A percentile compares a stretch with the other conserved stretches of the same genome.
phyloP scores from a whole-genome alignment of 2,329 filamentous ascomycete genomes.

The Dryadomyces quercivorus region DNA sequence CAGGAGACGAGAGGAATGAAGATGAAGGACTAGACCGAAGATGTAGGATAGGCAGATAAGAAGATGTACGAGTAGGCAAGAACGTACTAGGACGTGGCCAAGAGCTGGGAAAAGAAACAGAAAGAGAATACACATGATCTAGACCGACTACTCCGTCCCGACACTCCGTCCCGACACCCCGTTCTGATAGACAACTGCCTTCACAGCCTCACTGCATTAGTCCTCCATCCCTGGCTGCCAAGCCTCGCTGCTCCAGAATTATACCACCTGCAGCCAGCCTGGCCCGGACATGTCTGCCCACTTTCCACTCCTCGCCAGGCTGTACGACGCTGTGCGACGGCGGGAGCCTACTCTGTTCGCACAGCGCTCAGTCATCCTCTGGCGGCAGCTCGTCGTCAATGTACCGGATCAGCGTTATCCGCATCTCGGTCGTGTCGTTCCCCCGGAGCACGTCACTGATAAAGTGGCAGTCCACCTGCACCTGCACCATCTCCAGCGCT shows the following conservation, averaged over 20 bases:
- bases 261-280: background rate
- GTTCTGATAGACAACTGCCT: too few relatives aligned
- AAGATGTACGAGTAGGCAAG: too few relatives aligned
- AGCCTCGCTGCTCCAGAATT: background rate
- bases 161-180: too few relatives aligned
- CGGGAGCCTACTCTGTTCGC: too few relatives aligned
- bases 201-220: too few relatives aligned
- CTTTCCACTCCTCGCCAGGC: background rate
- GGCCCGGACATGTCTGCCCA: background rate
- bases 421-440: slow-evolving; percentile 95
- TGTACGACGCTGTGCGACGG: background rate
- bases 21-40: too few relatives aligned
- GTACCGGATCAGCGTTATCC: slow-evolving; percentile 80
- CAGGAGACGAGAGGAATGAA: background rate
- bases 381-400: slow-evolving; percentile 96
- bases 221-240: background rate
- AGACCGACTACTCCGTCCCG: too few relatives aligned
- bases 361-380: slow-evolving; percentile 85
- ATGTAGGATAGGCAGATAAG: too few relatives aligned
- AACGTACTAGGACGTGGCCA: too few relatives aligned
- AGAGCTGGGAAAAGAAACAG: too few relatives aligned
- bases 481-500: slow-evolving; percentile 96
- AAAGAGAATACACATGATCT: too few relatives aligned
- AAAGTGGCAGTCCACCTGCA: slow-evolving; percentile 96
- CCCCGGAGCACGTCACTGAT: slow-evolving; percentile 86